phyloP scores from a whole-genome alignment of 1,284 basidiomycete species.

The Puccinia hordei region DNA sequence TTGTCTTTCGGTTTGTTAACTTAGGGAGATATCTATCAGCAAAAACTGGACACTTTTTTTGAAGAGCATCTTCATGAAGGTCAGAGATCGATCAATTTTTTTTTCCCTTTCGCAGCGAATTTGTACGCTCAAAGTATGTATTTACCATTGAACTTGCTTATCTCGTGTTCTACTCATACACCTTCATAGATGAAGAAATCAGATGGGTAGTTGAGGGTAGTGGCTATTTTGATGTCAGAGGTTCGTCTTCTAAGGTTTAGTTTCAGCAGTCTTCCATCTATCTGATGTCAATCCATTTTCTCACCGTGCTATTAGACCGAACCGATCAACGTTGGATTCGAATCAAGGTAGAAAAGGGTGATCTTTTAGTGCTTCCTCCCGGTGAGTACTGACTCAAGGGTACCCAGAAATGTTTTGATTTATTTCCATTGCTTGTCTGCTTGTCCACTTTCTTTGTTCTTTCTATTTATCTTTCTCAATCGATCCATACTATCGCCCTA shows the following conservation, averaged over 20 bases:
- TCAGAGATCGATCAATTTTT: not conserved
- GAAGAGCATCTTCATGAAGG: slow-evolving; percentile 74
- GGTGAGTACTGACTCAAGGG: slow-evolving; percentile 60
- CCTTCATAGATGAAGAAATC: slow-evolving; percentile 74
- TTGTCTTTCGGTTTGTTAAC: slow-evolving; percentile 60
- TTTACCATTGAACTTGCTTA: not conserved
- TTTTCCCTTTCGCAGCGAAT: not conserved
- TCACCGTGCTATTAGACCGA: slow-evolving; percentile 59
- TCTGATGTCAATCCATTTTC: slow-evolving; percentile 4
- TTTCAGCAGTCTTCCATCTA: not conserved
- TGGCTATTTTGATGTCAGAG: slow-evolving; percentile 81
- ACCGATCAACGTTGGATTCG: slow-evolving; percentile 73
- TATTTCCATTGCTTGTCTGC: not conserved
- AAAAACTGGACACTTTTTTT: slow-evolving; percentile 77
- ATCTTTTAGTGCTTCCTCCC: slow-evolving; percentile 72
- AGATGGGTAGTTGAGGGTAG: slow-evolving; percentile 77
- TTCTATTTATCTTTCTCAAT: not conserved
- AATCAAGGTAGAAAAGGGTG: slow-evolving; percentile 69
- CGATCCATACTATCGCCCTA: not conserved
- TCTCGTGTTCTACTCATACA: not conserved
- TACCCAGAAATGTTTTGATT: not conserved
- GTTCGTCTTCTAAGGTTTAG: slow-evolving; percentile 60
- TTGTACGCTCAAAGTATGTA: not conserved
- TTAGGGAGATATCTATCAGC: slow-evolving; percentile 75
- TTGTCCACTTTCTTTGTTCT: not conserved